Base-by-base conservation (phyloP, 352 stramenopile genomes). In the Globisporangium nodosum region DNA sequence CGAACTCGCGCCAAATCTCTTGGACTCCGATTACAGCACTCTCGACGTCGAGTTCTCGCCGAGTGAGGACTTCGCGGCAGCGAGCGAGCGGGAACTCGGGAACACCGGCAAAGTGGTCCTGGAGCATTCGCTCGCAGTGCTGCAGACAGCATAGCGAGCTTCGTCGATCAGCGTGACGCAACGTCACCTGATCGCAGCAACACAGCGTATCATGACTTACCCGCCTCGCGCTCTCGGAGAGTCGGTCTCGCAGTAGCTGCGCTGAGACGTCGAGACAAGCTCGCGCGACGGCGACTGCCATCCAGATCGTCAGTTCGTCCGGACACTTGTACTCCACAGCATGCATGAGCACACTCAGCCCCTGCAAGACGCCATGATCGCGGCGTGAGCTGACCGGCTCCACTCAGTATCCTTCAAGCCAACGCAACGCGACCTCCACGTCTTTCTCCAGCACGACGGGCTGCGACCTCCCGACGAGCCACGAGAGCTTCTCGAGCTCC, bases 91-190 rank as follows among this genome's bases (percentile, higher is more conserved):
- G 77, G 37, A 92, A 92, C 47, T 88, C 70, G 1, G 82, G 74
- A 1, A 90, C 78, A 6, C 78, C 79, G 0, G 76, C 63, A 52
- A 92, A 85, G 40, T 74, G 73, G 33, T 85, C 70, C n/a, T 71
- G 48, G 1, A 84, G 50, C 52, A 73, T 70, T 2, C 64, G 73
- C 4, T 70, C 59, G 52, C 75, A 88, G 18, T 83, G 67, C 77
- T 88, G n/a, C 20, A 35, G 16, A 13, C 3, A 62, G 20, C 39
- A 39, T 0, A 54, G 24, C n/a, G 11, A 45, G 24, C 33, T 9
- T 27, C 42, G 21, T 5, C 40, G 47, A 30, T 49, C 8, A 49
- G 43, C 16, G 43, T 13, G 0, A 8, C 12, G 7, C n/a, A 49
- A 5, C 43, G 5, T 15, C 6, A 8, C n/a, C 42, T 24, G 16